Evolutionary conservation across 2,329 filamentous ascomycete genomes (phyloP).

Genomic region (Coleophoma eucalyptorum): DNA sequence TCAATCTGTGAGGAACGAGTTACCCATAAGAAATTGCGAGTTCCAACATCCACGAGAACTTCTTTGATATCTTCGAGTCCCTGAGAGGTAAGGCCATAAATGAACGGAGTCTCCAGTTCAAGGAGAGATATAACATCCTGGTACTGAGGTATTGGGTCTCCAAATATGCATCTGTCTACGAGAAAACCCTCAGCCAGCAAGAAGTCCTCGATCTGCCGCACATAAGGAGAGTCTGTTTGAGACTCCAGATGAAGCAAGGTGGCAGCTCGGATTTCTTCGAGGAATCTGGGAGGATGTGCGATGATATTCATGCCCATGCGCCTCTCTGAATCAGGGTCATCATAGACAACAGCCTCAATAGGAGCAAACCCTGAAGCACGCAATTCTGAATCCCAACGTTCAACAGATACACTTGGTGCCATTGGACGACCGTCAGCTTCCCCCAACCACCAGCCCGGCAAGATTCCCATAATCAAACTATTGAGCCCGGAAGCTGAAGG

Average conservation of each 20-base stretch:
- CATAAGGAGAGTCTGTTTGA: not conserved
- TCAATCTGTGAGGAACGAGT: constrained; percentile 13
- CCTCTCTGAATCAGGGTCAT: not conserved
- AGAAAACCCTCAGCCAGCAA: not conserved
- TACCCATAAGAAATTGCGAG: constrained; percentile 15
- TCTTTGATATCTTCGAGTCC: not conserved
- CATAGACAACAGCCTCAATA: constrained; percentile 11
- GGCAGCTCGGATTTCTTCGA: not conserved
- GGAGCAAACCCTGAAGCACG: constrained; percentile 25
- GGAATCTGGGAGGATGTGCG: not conserved
- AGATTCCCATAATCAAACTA: constrained; percentile 2
- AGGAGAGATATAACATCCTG: not conserved
- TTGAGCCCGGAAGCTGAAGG: not conserved
- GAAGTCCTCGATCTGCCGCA: not conserved
- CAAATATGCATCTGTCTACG: not conserved
- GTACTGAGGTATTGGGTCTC: not conserved
- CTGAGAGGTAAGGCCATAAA: not conserved
- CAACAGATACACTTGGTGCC: constrained; percentile 16
- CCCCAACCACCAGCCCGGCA: constrained; percentile 12
- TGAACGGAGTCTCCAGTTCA: not conserved
- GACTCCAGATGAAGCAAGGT: not conserved
- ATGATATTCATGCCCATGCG: not conserved
- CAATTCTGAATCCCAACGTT: constrained; percentile 22
- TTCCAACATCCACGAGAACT: not conserved
- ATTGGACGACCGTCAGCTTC: constrained; percentile 12